phyloP scores from a whole-genome alignment of 177 flowering plant genomes.

The Tripterygium wilfordii region DNA sequence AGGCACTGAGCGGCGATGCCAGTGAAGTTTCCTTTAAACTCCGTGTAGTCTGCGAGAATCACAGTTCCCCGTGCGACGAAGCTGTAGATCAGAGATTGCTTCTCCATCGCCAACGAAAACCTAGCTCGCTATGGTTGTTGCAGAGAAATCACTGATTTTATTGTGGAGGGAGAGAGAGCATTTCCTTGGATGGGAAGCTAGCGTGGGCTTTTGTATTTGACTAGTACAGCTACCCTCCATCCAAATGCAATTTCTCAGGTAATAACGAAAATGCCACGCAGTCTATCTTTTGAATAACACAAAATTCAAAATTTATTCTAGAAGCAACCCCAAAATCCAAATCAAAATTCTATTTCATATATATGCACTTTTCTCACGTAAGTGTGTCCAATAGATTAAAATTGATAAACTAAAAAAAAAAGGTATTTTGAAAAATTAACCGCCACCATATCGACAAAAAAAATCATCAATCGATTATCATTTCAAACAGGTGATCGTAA shows the following conservation, averaged over 20 bases:
- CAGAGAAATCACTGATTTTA: neutral
- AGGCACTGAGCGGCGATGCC: slow-evolving; percentile 59
- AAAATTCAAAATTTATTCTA: too few species aligned
- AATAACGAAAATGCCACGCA: slow-evolving; percentile 14
- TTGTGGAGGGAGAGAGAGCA: neutral
- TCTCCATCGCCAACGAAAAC: slow-evolving; percentile 33
- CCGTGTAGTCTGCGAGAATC: slow-evolving; percentile 57
- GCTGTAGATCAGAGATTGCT: slow-evolving; percentile 67
- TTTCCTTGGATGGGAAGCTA: slow-evolving; percentile 14
- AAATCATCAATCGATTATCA: too few species aligned
- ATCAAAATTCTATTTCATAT: too few species aligned
- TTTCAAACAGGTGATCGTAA: too few species aligned
- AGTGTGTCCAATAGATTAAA: too few species aligned
- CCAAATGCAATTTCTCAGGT: neutral
- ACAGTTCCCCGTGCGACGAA: slow-evolving; percentile 66
- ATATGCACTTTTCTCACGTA: too few species aligned
- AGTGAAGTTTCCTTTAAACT: slow-evolving; percentile 67
- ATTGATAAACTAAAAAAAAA: too few species aligned
- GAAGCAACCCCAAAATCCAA: too few species aligned
- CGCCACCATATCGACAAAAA: too few species aligned
- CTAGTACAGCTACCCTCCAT: slow-evolving; percentile 5
- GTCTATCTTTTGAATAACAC: neutral
- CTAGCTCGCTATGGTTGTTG: neutral
- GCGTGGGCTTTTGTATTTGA: neutral
- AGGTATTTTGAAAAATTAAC: too few species aligned